Evolutionary conservation across 2,329 filamentous ascomycete species (phyloP).

Genomic region (Ilyonectria sp.): DNA sequence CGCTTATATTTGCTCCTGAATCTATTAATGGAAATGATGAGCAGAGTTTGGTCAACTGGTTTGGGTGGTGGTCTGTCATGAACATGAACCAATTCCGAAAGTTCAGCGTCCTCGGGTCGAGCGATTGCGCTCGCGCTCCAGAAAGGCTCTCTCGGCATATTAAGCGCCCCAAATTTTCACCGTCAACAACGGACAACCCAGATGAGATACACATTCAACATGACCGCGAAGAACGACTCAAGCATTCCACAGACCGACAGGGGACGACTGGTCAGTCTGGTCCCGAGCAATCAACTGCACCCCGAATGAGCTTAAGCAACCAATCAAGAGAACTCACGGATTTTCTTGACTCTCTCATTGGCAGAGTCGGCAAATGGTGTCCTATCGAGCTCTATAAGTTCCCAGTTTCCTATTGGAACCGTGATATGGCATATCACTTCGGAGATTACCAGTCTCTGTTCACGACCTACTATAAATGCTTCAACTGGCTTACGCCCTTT

Average conservation of each 20-base stretch:
- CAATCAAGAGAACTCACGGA: slow-evolving; percentile 22
- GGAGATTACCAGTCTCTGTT: slow-evolving; percentile 38
- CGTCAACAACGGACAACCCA: slow-evolving; percentile 55
- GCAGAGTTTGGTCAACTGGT: slow-evolving; percentile 75
- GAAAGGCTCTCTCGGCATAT: slow-evolving; percentile 45
- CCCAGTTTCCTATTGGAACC: slow-evolving; percentile 59
- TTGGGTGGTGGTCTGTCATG: slow-evolving; percentile 69
- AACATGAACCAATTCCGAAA: slow-evolving; percentile 67
- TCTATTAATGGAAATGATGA: slow-evolving; percentile 72
- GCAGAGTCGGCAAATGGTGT: slow-evolving; percentile 19
- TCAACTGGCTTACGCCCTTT: slow-evolving; percentile 37
- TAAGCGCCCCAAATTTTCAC: slow-evolving; percentile 50
- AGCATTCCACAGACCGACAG: background rate
- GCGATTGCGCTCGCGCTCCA: slow-evolving; percentile 25
- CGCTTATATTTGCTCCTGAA: slow-evolving; percentile 63
- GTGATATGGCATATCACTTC: slow-evolving; percentile 45
- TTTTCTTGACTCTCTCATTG: slow-evolving; percentile 28
- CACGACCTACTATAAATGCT: slow-evolving; percentile 43
- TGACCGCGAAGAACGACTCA: slow-evolving; percentile 20
- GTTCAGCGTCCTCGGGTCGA: slow-evolving; percentile 70
- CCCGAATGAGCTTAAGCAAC: slow-evolving; percentile 23
- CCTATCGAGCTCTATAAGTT: slow-evolving; percentile 53
- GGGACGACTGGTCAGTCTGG: background rate
- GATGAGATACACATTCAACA: slow-evolving; percentile 46
- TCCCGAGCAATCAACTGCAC: slow-evolving; percentile 4